Conservation (phyloP, 2,329 filamentous ascomycete species). For the Xylariaceae sp. region DNA sequence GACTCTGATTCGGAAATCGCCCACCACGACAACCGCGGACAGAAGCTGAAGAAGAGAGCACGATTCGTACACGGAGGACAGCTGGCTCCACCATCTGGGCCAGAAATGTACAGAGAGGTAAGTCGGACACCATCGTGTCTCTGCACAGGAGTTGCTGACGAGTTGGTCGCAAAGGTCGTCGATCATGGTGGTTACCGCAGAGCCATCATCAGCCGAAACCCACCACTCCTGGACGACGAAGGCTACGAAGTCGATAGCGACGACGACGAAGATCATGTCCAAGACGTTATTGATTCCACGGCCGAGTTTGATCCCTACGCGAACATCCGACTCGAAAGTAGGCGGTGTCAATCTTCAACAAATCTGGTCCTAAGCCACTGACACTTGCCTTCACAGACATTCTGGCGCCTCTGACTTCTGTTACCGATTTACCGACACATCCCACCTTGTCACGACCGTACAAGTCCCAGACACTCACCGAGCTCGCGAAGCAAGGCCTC, state of each 20-base stretch:
- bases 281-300: slow-evolving; percentile 54
- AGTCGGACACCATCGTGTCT: slow-evolving; percentile 14
- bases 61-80: slow-evolving; percentile 64
- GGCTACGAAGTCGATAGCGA: slow-evolving; percentile 69
- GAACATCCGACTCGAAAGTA: slow-evolving; percentile 63
- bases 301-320: slow-evolving; percentile 68
- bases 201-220: slow-evolving; percentile 67
- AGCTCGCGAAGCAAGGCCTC: slow-evolving; percentile 62
- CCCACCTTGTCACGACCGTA: slow-evolving; percentile 69
- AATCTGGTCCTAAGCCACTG: neutral
- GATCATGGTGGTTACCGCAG: slow-evolving; percentile 67
- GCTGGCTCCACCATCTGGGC: slow-evolving; percentile 57
- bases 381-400: slow-evolving; percentile 42
- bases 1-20: slow-evolving; percentile 70
- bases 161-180: slow-evolving; percentile 60
- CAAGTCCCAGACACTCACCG: slow-evolving; percentile 62
- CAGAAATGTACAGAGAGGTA: slow-evolving; percentile 66
- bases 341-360: slow-evolving; percentile 20
- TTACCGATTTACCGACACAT: slow-evolving; percentile 67
- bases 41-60: slow-evolving; percentile 71
- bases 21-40: slow-evolving; percentile 63
- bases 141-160: slow-evolving; percentile 7
- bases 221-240: slow-evolving; percentile 66
- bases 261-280: slow-evolving; percentile 57
- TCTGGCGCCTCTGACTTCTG: slow-evolving; percentile 66